These are phyloP conservation scores for Cryptococcus depauperatus DNA, from an alignment of 1,284 basidiomycete genomes.

Conservation along the genomic window DNA sequence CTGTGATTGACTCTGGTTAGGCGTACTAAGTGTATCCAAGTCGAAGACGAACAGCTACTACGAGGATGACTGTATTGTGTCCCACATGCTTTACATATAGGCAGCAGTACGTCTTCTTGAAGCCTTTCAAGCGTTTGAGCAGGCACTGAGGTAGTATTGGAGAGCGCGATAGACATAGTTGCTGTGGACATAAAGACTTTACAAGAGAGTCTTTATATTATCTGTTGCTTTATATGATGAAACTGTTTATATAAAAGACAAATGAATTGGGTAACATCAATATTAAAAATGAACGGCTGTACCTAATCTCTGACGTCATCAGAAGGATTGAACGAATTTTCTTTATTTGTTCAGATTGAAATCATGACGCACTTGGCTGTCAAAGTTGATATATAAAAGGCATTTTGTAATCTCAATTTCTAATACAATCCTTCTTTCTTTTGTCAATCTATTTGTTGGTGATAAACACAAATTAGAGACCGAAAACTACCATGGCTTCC, in stretches of 20 bases:
- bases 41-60: conserved; percentile 21
- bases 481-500: conserved; percentile 4
- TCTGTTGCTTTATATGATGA: neutral
- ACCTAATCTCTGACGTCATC: too few species aligned
- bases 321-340: too few species aligned
- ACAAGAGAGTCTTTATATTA: neutral
- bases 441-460: neutral
- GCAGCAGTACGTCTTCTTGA: conserved; percentile 28
- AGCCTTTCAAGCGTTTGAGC: conserved; percentile 21
- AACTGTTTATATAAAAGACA: too few species aligned
- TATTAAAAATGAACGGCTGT: too few species aligned
- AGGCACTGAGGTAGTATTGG: conserved; percentile 10
- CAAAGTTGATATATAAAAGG: too few species aligned
- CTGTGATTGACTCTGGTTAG: conserved; percentile 7
- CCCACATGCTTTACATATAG: conserved; percentile 40
- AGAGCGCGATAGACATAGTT: conserved; percentile 1
- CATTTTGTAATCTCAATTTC: too few species aligned
- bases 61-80: conserved; percentile 32
- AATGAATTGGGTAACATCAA: too few species aligned
- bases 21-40: neutral
- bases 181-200: neutral
- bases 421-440: neutral
- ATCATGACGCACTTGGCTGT: too few species aligned
- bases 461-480: neutral
- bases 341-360: too few species aligned